phyloP scores from a whole-genome alignment of 441 rosid genomes.

The Cnidoscolus chayamansa region DNA sequence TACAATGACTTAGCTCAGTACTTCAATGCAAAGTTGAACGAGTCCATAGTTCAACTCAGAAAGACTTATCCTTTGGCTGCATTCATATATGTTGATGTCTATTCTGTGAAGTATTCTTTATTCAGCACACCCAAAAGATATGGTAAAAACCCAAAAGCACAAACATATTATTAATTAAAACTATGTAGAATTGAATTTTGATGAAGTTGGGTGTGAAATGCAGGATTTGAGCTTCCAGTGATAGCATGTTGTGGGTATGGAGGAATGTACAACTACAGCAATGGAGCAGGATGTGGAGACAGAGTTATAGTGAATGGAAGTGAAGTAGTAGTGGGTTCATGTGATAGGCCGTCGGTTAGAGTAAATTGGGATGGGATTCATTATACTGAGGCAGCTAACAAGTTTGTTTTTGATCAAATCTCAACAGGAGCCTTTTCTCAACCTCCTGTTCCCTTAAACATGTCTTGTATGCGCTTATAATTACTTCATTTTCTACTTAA shows the following conservation, averaged over 20 bases:
- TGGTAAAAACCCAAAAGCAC: conserved; percentile 21
- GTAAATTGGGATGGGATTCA: conserved; percentile 83
- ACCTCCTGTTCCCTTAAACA: conserved; percentile 50
- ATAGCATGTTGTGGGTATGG: conserved; percentile 21
- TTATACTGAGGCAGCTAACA: conserved; percentile 71
- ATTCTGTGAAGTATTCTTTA: conserved; percentile 41
- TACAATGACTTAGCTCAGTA: conserved; percentile 36
- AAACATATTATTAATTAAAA: too few relatives aligned
- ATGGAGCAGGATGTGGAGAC: conserved; percentile 7
- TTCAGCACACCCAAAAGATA: conserved; percentile 29
- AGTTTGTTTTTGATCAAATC: conserved; percentile 56
- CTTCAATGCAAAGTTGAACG: conserved; percentile 34
- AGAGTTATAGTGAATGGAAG: not conserved
- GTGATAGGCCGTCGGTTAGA: conserved; percentile 20
- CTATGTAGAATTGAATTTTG: too few relatives aligned
- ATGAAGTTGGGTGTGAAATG: not conserved
- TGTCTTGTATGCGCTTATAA: conserved; percentile 36
- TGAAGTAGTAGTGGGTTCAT: not conserved
- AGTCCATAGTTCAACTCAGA: conserved; percentile 32
- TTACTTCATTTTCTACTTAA: too few relatives aligned
- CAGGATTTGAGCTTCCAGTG: conserved; percentile 12
- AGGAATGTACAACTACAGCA: conserved; percentile 9
- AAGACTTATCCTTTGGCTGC: conserved; percentile 31
- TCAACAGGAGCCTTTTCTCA: conserved; percentile 54
- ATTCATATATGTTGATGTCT: conserved; percentile 38